Conservation (phyloP, 345 rosid genomes). For the Eucalyptus brandiana region DNA sequence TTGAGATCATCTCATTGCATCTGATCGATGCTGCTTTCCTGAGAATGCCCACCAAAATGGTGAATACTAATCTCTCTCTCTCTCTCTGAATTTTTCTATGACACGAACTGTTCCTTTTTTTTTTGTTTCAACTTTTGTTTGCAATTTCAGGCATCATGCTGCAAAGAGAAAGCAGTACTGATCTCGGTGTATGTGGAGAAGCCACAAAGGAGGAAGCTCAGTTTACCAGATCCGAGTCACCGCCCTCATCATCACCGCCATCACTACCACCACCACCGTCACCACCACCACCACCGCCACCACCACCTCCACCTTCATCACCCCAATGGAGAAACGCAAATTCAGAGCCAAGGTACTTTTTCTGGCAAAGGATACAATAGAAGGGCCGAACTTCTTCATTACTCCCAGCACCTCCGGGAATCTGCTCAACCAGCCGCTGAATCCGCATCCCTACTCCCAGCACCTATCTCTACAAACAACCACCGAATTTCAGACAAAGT, state of each 20-base stretch:
- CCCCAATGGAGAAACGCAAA: background rate
- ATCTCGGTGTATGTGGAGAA: constrained; percentile 28
- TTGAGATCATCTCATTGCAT: background rate
- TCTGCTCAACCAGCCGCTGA: constrained; percentile 7
- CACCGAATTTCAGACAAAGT: background rate
- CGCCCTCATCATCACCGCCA: background rate
- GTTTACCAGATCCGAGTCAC: background rate
- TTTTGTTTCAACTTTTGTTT: background rate
- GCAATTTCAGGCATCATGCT: constrained; percentile 18
- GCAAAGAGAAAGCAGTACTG: constrained; percentile 14
- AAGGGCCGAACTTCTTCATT: constrained; percentile 39
- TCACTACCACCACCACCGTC: background rate
- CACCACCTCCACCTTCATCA: background rate
- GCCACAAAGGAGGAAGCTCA: constrained; percentile 1
- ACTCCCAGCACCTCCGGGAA: constrained; percentile 16
- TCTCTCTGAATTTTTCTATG: background rate
- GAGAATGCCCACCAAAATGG: background rate
- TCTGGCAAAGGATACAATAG: constrained; percentile 15
- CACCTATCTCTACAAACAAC: constrained; percentile 2
- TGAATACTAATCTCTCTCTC: background rate
- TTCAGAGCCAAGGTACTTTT: background rate
- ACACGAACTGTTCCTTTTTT: background rate
- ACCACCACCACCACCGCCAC: background rate
- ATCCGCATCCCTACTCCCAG: background rate
- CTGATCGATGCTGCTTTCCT: background rate